Evolutionary conservation across 345 rosid genomes (phyloP).

Genomic region (Boechera stricta): DNA sequence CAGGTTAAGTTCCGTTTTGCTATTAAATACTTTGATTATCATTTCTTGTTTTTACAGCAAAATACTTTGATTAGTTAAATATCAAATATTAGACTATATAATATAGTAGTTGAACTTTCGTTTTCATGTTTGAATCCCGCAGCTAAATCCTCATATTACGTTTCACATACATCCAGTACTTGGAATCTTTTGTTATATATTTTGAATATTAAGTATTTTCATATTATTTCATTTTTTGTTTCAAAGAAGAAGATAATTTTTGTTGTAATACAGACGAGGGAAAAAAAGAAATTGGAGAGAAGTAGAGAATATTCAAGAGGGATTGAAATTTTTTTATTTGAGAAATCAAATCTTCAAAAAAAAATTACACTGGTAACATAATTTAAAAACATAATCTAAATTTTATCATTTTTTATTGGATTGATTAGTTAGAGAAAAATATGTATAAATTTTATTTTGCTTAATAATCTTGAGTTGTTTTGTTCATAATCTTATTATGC

Average conservation of each 20-base stretch:
- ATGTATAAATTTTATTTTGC: not conserved
- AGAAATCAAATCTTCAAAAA: not conserved
- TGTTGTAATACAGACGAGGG: no score
- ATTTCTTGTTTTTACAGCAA: no score
- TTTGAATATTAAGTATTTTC: no score
- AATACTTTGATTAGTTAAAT: no score
- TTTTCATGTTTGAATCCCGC: conserved; percentile 34
- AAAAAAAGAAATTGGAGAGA: no score
- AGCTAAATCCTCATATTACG: conserved; percentile 29
- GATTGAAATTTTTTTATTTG: no score
- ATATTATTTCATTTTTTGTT: no score
- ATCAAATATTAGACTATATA: no score
- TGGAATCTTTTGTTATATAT: not conserved
- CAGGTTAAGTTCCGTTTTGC: conserved; percentile 28
- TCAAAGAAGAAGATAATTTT: no score
- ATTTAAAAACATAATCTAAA: not conserved
- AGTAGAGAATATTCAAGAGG: no score
- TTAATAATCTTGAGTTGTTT: not conserved
- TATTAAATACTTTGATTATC: not conserved
- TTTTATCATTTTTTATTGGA: not conserved
- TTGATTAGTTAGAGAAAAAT: not conserved
- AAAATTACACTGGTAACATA: not conserved
- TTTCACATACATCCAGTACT: conserved; percentile 20
- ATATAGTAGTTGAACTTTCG: conserved; percentile 13
- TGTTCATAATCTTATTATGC: no score